Evolutionary conservation across 306 rosid species (phyloP), one percentile per base, ranked within the genome.

Genomic region (Quillaja saponaria): DNA sequence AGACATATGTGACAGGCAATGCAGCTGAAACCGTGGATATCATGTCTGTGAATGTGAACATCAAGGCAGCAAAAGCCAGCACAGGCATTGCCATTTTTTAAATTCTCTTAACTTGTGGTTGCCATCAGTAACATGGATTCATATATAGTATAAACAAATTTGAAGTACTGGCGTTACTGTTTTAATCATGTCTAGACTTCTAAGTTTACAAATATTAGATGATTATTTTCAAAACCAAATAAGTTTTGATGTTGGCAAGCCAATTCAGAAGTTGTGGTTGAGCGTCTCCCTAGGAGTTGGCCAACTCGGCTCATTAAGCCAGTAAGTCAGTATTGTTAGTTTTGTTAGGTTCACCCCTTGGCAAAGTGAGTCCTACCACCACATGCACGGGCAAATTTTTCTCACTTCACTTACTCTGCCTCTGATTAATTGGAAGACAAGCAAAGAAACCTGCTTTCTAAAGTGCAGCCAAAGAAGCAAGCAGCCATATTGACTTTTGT

Each of bases 1-100:
- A 91, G 40, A 83, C 58, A 37, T 50, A 87, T 1, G 90, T 87
- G 1, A 80, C 86, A 5, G 60, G 60, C 37, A 73, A 78, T 9
- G 80, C 50, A 31, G 58, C 63, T 54, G 49, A 45, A 6, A 33
- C 70, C 13, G 15, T 47, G 49, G 64, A 34, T 37, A 49, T 61
- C 54, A 71, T 2, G 13, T 25, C 1, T 17, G 61, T 8, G 42
- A 55, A 25, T 3, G 55, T 45, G 37, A 76, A 39, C 4, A 81
- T 16, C 60, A 53, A 42, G 9, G 50, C 37, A n/a, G 61, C 66
- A 13, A 74, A 64, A 71, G 49, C 69, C 60, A 74, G 8, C 59
- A 16, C 34, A 35, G 7, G 9, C 20, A 59, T 53, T 47, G 50
- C 62, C 82, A 78, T n/a, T 61, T 25, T 50, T 71, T 37, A 49